Evolutionary conservation across 164 flowering plant species (phyloP), one percentile per base, ranked within the genome.

Genomic region (Sextonia rubra): DNA sequence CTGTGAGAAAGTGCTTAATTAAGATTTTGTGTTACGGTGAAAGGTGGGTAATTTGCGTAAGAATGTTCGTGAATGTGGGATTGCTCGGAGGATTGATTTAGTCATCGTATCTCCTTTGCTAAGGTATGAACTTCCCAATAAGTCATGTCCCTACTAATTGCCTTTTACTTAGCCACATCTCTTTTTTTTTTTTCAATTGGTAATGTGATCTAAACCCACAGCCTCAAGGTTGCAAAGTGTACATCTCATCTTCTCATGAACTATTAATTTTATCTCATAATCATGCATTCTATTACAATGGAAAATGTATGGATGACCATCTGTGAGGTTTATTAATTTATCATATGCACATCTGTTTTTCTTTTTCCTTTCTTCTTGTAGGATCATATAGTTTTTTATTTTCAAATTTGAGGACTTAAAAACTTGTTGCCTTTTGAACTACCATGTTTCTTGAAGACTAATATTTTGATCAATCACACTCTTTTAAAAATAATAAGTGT

Each of bases 1-100:
- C 6, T 24, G 3, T 61, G 25, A 61, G 30, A 12, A 61, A 12
- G 27, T 61, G 64, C 64, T 61, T 61, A 26, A 61, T 22, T 12
- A 61, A 27, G 25, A 22, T 56, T 52, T 63, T 60, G 20, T 73
- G 71, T 58, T 68, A 29, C 60, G 47, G 20, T 74, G 30, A 77
- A 83, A 92, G 97, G 97, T 89, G 73, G 89, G 82, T 82, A 84
- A 85, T 76, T 81, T 92, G 74, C 88, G 80, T 26, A 87, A 87
- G 74, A 92, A 90, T 84, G 92, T 92, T 68, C 85, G 78, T 44
- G 78, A 73, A 12, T 71, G 73, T 76, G 92, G 95, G 20, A 80
- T 90, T 61, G 74, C 80, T 49, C 85, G 85, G 82, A 81, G 72
- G 77, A 80, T 89, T 78, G 93, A 92, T 6, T 75, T 92, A 77